These are phyloP conservation scores for Candida sp. DNA, from an alignment of 1,139 yeast genomes.

Conservation along the genomic window DNA sequence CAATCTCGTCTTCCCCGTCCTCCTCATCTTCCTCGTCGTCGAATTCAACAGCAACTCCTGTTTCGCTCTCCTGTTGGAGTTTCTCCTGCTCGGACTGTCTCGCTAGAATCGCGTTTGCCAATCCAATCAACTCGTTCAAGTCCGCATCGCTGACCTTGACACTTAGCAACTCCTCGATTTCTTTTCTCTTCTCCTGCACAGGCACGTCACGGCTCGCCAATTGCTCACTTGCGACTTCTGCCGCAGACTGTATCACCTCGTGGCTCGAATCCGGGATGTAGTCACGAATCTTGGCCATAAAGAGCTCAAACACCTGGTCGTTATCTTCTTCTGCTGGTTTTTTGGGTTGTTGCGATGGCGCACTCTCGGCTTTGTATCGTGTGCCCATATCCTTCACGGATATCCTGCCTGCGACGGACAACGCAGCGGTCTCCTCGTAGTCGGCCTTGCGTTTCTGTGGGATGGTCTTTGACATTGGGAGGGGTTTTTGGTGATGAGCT, in stretches of 20 bases:
- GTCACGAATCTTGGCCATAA: constrained; percentile 30
- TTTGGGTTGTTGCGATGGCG: constrained; percentile 2
- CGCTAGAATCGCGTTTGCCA: constrained; percentile 63
- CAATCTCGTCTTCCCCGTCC: constrained; percentile 25
- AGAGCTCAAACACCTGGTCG: constrained; percentile 31
- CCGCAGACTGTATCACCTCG: constrained; percentile 53
- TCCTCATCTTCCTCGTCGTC: constrained; percentile 25
- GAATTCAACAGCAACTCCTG: constrained; percentile 29
- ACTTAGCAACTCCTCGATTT: constrained; percentile 48
- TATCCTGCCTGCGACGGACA: constrained; percentile 70
- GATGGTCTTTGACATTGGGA: constrained; percentile 71
- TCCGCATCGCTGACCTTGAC: constrained; percentile 43
- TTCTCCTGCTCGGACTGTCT: constrained; percentile 14
- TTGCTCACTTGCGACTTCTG: constrained; percentile 69
- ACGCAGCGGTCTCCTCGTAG: constrained; percentile 63
- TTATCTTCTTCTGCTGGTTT: constrained; percentile 6
- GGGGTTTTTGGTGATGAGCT: no score
- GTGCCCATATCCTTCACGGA: constrained; percentile 74
- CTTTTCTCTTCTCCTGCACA: constrained; percentile 35
- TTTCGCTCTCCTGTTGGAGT: constrained; percentile 14
- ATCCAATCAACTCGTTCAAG: constrained; percentile 56
- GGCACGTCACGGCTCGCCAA: constrained; percentile 51
- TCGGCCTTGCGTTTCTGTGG: constrained; percentile 51
- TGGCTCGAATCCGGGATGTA: constrained; percentile 43
- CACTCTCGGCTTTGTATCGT: constrained; percentile 12